Conservation (phyloP, 257 asterid genomes). For the Petunia axillaris region DNA sequence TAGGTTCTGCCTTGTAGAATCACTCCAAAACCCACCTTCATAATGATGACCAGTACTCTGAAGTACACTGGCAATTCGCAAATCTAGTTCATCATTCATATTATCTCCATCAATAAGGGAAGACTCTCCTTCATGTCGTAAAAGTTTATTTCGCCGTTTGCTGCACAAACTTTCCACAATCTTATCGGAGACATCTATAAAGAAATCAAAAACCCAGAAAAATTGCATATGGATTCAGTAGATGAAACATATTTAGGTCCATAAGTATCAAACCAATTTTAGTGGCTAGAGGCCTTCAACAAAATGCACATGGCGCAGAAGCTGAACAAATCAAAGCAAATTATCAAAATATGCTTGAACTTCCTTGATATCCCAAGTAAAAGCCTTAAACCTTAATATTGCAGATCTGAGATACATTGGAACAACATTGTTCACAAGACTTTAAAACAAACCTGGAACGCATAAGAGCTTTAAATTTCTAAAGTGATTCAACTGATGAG, state of each 20-base stretch:
- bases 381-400: no score
- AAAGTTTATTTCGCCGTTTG: conserved; percentile 63
- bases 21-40: conserved; percentile 92
- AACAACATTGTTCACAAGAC: no score
- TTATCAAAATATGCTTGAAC: neutral
- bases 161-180: conserved; percentile 91
- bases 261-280: neutral
- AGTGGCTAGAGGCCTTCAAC: neutral
- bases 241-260: neutral
- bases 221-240: neutral
- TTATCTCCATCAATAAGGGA: conserved; percentile 64
- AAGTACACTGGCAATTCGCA: conserved; percentile 89
- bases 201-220: conserved; percentile 24
- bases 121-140: conserved; percentile 60
- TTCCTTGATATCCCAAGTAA: no score
- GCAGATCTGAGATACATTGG: no score
- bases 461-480: no score
- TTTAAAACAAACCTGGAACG: no score
- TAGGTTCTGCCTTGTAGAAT: conserved; percentile 52
- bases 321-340: neutral
- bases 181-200: conserved; percentile 83
- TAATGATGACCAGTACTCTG: conserved; percentile 91
- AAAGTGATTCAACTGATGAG: no score
- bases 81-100: conserved; percentile 72
- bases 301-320: conserved; percentile 1